Percentiles rank a stretch among this genome's conserved stretches.
Conservation (phyloP, 2,329 filamentous ascomycete species). For the Mycosphaerella arachidis region DNA sequence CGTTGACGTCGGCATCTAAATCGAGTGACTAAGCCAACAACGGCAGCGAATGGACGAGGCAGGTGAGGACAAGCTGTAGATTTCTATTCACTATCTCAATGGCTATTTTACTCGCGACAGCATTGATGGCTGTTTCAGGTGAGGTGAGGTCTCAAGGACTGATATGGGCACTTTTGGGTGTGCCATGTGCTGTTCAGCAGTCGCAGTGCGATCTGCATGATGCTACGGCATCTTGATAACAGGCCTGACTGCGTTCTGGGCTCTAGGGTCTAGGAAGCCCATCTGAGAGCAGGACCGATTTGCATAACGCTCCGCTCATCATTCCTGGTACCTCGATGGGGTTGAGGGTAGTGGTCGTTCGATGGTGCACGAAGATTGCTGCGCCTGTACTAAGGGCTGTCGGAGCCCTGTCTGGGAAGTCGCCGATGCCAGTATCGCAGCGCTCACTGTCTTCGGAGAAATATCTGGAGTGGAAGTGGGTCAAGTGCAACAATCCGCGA, state of each 20-base stretch:
- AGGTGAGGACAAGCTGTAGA: slow-evolving; percentile 1
- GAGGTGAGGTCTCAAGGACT: not conserved
- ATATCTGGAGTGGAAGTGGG: too few relatives aligned
- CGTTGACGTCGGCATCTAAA: slow-evolving; percentile 11
- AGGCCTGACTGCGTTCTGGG: too few relatives aligned
- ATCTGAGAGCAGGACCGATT: not conserved
- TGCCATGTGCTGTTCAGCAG: not conserved
- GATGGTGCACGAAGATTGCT: not conserved
- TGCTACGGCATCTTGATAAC: not conserved
- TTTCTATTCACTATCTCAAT: slow-evolving; percentile 21
- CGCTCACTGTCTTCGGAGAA: too few relatives aligned
- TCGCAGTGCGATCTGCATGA: not conserved
- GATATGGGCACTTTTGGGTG: not conserved
- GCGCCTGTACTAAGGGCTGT: not conserved
- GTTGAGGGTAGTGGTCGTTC: not conserved
- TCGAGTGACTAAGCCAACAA: slow-evolving; percentile 15
- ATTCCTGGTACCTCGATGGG: not conserved
- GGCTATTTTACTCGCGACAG: not conserved
- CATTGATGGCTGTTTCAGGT: not conserved
- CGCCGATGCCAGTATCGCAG: too few relatives aligned
- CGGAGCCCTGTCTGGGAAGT: not conserved
- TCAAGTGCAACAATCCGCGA: too few relatives aligned
- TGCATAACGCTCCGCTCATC: not conserved
- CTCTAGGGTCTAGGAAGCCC: too few relatives aligned
- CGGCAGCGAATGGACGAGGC: slow-evolving; percentile 6